Conservation (phyloP, 192 early-diverging fungal species). For the Coemansia sp. region DNA sequence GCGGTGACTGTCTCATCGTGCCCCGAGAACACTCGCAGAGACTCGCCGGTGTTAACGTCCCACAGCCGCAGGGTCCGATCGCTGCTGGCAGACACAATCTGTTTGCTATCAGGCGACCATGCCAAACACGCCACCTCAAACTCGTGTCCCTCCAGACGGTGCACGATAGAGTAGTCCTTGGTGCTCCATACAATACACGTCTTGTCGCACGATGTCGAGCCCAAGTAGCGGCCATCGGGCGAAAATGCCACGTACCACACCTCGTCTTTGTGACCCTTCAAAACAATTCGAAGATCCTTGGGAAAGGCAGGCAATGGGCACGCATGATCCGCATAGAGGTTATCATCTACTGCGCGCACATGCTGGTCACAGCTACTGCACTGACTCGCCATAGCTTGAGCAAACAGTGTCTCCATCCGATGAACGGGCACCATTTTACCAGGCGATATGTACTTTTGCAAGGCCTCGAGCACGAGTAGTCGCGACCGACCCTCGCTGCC, state of each 20-base stretch:
- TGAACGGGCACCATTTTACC: constrained; percentile 85
- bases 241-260: constrained; percentile 97
- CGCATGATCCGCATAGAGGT: constrained; percentile 52
- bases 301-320: constrained; percentile 47
- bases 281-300: constrained; percentile 49
- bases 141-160: constrained; percentile 62
- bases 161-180: constrained; percentile 53
- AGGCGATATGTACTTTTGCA: constrained; percentile 72
- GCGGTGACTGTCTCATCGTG: constrained; percentile 82
- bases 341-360: constrained; percentile 19
- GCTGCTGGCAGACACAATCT: constrained; percentile 77
- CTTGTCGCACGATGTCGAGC: constrained; percentile 89
- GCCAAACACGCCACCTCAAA: constrained; percentile 80
- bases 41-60: constrained; percentile 73
- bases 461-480: constrained; percentile 35
- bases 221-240: constrained; percentile 82
- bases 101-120: constrained; percentile 87
- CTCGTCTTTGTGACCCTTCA: constrained; percentile 85
- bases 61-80: constrained; percentile 83
- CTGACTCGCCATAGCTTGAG: constrained; percentile 80
- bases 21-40: constrained; percentile 61
- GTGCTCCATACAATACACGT: constrained; percentile 89
- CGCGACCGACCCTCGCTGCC: constrained; percentile 64
- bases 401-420: constrained; percentile 81
- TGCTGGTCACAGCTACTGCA: constrained; percentile 84